A percentile compares a stretch with the other conserved stretches of the same genome.
These are phyloP conservation scores for Salvia hispanica DNA, from an alignment of 257 asterid genomes.

Conservation along the genomic window DNA sequence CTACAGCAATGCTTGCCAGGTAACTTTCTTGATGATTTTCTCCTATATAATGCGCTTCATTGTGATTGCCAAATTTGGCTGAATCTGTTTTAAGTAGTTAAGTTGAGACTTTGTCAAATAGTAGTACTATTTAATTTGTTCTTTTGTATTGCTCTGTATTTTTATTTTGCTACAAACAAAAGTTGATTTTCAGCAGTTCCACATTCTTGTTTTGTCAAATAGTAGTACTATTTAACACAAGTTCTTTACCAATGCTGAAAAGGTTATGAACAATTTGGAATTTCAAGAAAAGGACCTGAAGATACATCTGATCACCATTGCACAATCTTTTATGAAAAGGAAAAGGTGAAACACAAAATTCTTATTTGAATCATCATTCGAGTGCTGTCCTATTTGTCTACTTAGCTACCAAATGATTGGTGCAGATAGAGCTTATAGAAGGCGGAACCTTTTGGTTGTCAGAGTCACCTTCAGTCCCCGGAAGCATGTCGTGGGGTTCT, in stretches of 20 bases:
- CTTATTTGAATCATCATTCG: slow-evolving; percentile 2
- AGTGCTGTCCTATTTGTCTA: background rate
- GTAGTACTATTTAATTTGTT: too few relatives aligned
- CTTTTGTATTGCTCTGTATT: too few relatives aligned
- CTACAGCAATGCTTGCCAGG: slow-evolving; percentile 95
- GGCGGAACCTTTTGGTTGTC: slow-evolving; percentile 99
- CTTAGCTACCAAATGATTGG: slow-evolving; percentile 7
- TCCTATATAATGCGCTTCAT: slow-evolving; percentile 4
- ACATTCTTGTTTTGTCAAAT: slow-evolving; percentile 2
- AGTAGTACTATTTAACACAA: too few relatives aligned
- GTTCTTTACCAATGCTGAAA: slow-evolving; percentile 30
- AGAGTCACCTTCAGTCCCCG: slow-evolving; percentile 98
- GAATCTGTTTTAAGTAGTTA: slow-evolving; percentile 17
- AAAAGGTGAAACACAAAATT: slow-evolving; percentile 56
- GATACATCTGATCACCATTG: slow-evolving; percentile 90
- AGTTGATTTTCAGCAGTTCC: background rate
- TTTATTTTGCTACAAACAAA: background rate
- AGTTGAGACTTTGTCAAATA: background rate
- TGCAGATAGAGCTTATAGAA: slow-evolving; percentile 90
- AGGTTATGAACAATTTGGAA: slow-evolving; percentile 93
- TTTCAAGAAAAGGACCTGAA: slow-evolving; percentile 88
- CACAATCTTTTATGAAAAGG: slow-evolving; percentile 86
- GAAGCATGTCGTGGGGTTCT: slow-evolving; percentile 98
- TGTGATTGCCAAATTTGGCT: slow-evolving; percentile 13
- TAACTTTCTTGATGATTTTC: slow-evolving; percentile 34